A percentile compares a stretch with the other conserved stretches of the same genome.
phyloP scores from a whole-genome alignment of 305 asterid species.

The Rubia tinctorum region DNA sequence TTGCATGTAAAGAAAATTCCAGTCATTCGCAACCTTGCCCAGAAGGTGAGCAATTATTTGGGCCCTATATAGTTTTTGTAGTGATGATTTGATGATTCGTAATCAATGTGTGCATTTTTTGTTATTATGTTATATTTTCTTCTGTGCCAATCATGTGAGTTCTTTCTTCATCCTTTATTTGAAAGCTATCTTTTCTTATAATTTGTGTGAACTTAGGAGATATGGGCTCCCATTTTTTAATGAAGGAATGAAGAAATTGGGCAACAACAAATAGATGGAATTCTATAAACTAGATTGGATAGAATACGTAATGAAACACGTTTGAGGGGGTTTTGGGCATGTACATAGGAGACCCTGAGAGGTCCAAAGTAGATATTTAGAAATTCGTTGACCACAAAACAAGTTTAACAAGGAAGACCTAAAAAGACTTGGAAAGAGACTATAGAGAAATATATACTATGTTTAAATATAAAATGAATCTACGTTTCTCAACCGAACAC shows the following conservation, averaged over 20 bases:
- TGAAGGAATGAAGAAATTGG: not conserved
- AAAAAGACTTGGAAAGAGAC: not conserved
- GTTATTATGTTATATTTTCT: not conserved
- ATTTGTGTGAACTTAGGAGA: not conserved
- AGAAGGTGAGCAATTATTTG: constrained; percentile 47
- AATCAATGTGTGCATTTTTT: not conserved
- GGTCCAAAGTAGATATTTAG: no score
- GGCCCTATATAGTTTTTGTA: not conserved
- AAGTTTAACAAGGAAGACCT: no score
- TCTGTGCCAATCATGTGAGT: not conserved
- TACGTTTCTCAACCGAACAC: no score
- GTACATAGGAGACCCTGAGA: no score
- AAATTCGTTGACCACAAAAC: no score
- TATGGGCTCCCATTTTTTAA: not conserved
- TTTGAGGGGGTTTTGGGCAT: no score
- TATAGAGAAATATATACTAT: not conserved
- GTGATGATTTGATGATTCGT: not conserved
- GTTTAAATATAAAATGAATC: no score
- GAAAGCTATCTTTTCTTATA: not conserved
- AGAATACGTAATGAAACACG: no score
- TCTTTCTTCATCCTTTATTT: not conserved
- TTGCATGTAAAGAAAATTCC: constrained; percentile 63
- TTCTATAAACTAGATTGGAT: no score
- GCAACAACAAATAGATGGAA: no score
- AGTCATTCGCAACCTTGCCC: constrained; percentile 78